Conservation (phyloP, 2,329 filamentous ascomycete genomes). For the Scolecobasidium constrictum region DNA sequence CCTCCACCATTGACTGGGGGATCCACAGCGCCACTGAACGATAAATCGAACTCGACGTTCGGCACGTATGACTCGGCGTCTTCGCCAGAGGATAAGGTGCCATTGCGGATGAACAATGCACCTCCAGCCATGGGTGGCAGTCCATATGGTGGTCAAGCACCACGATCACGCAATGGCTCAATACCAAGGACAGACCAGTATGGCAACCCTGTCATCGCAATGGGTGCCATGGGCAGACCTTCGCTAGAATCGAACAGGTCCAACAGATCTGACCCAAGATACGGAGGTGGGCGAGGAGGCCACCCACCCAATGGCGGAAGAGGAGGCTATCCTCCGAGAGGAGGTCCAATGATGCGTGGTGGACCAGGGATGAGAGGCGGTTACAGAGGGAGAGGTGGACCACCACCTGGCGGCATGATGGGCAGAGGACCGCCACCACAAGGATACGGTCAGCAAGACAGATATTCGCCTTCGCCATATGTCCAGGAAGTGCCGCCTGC, state of each 20-base stretch:
- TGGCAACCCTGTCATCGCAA: conserved; percentile 44
- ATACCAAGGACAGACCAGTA: conserved; percentile 34
- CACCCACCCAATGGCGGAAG: conserved; percentile 18
- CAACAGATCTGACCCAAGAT: conserved; percentile 19
- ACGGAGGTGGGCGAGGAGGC: conserved; percentile 28
- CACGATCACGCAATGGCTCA: conserved; percentile 27
- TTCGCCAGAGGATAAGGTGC: conserved; percentile 35
- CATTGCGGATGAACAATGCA: conserved; percentile 13
- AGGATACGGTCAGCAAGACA: conserved; percentile 23
- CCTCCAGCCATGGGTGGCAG: conserved; percentile 12
- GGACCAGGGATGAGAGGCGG: conserved; percentile 17
- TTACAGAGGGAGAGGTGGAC: conserved; percentile 16
- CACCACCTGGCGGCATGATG: conserved; percentile 17
- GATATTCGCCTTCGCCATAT: conserved; percentile 30
- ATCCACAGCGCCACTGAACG: conserved; percentile 46
- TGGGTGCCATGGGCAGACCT: conserved; percentile 33
- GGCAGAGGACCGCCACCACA: conserved; percentile 16
- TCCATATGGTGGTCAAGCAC: conserved; percentile 25
- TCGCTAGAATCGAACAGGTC: conserved; percentile 36
- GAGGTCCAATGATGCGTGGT: conserved; percentile 22
- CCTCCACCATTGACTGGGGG: conserved; percentile 40
- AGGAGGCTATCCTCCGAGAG: conserved; percentile 21
- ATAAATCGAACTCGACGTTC: conserved; percentile 40
- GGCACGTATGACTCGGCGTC: conserved; percentile 54
- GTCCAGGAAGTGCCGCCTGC: conserved; percentile 22